Evolutionary conservation across 2,329 filamentous ascomycete species (phyloP).

Genomic region (Domatiomyces catenatus): DNA sequence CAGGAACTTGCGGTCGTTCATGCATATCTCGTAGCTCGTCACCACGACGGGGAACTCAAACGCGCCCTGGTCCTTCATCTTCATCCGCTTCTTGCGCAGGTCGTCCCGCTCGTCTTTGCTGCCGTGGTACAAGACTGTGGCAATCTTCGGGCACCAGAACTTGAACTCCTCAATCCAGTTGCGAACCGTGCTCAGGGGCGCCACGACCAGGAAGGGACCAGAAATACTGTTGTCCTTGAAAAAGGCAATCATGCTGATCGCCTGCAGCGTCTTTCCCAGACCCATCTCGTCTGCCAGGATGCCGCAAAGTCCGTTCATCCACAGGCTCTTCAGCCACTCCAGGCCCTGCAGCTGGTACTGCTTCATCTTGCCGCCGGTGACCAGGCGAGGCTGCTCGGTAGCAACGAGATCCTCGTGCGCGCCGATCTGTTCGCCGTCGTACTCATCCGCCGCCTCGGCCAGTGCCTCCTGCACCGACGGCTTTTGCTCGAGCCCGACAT

Average conservation of each 20-base stretch:
- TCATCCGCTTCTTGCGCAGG: slow-evolving; percentile 58
- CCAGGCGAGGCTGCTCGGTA: slow-evolving; percentile 69
- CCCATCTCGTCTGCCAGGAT: slow-evolving; percentile 94
- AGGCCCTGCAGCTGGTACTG: slow-evolving; percentile 88
- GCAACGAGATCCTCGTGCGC: slow-evolving; percentile 53
- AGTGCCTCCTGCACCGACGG: slow-evolving; percentile 42
- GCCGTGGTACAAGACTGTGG: slow-evolving; percentile 82
- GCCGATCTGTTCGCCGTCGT: slow-evolving; percentile 44
- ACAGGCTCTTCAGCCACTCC: slow-evolving; percentile 73
- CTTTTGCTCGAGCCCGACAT: slow-evolving; percentile 38
- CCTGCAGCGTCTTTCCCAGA: slow-evolving; percentile 80
- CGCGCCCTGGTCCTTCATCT: slow-evolving; percentile 48
- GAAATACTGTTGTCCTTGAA: slow-evolving; percentile 75
- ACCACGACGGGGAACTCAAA: slow-evolving; percentile 76
- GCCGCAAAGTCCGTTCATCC: slow-evolving; percentile 81
- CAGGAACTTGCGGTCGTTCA: slow-evolving; percentile 71
- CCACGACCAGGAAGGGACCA: slow-evolving; percentile 80
- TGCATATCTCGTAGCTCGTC: slow-evolving; percentile 91
- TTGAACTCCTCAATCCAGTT: slow-evolving; percentile 95
- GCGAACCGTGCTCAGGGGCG: slow-evolving; percentile 75
- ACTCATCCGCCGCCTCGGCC: slow-evolving; percentile 42
- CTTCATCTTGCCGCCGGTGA: slow-evolving; percentile 79
- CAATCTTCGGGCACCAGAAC: slow-evolving; percentile 77
- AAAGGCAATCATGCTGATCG: slow-evolving; percentile 73
- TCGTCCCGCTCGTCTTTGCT: slow-evolving; percentile 59